phyloP scores from a whole-genome alignment of 73 alveolate genomes.

The Paramecium biaurelia region DNA sequence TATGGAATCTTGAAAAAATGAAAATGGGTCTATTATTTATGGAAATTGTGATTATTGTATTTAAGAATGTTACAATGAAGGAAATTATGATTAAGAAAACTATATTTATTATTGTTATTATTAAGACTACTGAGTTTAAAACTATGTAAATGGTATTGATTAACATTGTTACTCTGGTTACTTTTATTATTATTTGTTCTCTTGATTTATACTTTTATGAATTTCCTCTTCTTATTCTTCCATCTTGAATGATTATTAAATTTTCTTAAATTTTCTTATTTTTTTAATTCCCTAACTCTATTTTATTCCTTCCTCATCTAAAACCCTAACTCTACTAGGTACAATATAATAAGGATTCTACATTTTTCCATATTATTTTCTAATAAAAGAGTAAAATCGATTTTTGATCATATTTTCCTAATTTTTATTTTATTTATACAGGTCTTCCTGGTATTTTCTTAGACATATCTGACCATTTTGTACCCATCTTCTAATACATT shows the following conservation, averaged over 20 bases:
- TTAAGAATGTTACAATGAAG: not conserved
- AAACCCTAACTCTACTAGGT: not conserved
- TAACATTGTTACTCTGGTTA: not conserved
- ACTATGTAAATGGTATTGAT: not conserved
- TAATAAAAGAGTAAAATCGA: conserved; percentile 53
- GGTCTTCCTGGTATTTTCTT: conserved; percentile 58
- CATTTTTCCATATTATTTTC: conserved; percentile 11
- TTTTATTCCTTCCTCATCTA: not conserved
- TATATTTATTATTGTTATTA: not conserved
- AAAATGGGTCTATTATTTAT: not conserved
- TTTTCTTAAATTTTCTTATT: not conserved
- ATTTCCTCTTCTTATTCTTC: not conserved
- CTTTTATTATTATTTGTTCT: not conserved
- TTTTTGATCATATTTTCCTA: conserved; percentile 60
- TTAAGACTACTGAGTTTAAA: not conserved
- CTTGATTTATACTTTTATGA: not conserved
- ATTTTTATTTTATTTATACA: not conserved
- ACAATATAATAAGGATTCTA: conserved; percentile 28
- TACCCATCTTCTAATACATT: conserved; percentile 50
- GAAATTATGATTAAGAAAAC: not conserved
- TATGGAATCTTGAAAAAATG: not conserved
- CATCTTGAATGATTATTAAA: not conserved
- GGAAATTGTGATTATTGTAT: not conserved
- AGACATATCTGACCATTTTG: conserved; percentile 62
- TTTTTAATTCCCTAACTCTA: not conserved